Percentiles rank a stretch among this genome's conserved stretches.
Conservation (phyloP, 2,329 filamentous ascomycete genomes). For the Cladosporium velox region DNA sequence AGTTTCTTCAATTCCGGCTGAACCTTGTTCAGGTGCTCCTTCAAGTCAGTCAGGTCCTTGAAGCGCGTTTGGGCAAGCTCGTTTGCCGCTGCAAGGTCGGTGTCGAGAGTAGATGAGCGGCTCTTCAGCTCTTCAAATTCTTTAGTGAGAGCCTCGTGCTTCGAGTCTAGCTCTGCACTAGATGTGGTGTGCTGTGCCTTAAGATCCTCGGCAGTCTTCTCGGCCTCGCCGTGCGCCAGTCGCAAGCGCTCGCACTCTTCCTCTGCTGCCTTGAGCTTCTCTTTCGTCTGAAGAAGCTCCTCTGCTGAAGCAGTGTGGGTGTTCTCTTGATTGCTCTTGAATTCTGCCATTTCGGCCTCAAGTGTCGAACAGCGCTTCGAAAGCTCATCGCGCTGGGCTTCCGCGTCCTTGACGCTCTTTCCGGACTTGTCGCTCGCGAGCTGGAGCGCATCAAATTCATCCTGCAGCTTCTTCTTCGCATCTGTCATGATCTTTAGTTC, state of each 20-base stretch:
- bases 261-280: conserved; percentile 47
- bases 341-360: conserved; percentile 64
- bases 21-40: conserved; percentile 76
- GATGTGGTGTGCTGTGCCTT: conserved; percentile 50
- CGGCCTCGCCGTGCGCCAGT: conserved; percentile 65
- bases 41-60: conserved; percentile 80
- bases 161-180: conserved; percentile 52
- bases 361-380: conserved; percentile 42
- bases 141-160: conserved; percentile 58
- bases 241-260: conserved; percentile 62
- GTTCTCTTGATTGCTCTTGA: conserved; percentile 38
- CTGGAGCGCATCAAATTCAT: conserved; percentile 31
- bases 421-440: conserved; percentile 25
- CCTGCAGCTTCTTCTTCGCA: conserved; percentile 33
- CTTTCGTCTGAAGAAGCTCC: conserved; percentile 54
- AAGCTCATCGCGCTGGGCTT: conserved; percentile 30
- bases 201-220: conserved; percentile 67
- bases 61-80: conserved; percentile 84
- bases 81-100: conserved; percentile 81
- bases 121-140: conserved; percentile 73
- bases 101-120: conserved; percentile 70
- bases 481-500: conserved; percentile 32
- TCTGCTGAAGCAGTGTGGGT: conserved; percentile 50
- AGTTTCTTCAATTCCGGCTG: conserved; percentile 83
- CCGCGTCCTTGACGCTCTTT: conserved; percentile 33